Base-by-base conservation (phyloP, 805 yeast genomes). In the Schwanniomyces pseudopolymorphus region DNA sequence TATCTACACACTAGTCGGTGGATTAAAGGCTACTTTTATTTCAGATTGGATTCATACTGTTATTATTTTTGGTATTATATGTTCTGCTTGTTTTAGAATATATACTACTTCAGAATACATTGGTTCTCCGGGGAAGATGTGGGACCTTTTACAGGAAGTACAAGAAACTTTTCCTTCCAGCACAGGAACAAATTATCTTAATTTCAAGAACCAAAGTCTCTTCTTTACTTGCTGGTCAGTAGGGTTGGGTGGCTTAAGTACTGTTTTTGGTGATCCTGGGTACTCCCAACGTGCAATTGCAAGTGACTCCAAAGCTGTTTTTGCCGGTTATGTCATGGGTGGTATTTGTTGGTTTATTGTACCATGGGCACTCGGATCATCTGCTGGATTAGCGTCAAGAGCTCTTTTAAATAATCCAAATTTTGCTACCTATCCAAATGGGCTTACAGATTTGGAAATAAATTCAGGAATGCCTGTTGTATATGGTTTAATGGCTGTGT, bases 1-100 rank as follows among this genome's bases (percentile, higher is more conserved):
- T 10, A 51, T 57, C 22, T 60, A 57, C 43, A 55, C 57, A 4
- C 50, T 62, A 8, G 50, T 60, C 57, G 96, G 96, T 54, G 96
- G 95, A 55, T 77, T 87, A 57, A 86, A 84, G 59, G 90, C 95
- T 2, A 61, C 66, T 3, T 60, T 61, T 44, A 55, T 61, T 13
- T 57, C 66, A 2, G 63, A 61, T 50, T 59, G 60, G 48, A 56
- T 55, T 19, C 64, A 61, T 43, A 60, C 66, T 1, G 57, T 57
- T 13, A 53, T 61, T 16, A 51, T 61, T 31, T 52, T 56, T 35
- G 54, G 58, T 39, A 47, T 58, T 17, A 52, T 59, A 22, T 53
- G 54, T 4, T 58, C 56, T 21, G 49, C 53, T 33, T 57, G 75
- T 11, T 55, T 52, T 42, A 55, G 50, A 33, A 52, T 55, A 11